Evolutionary conservation across 768 basidiomycete genomes (phyloP).

Genomic region (Mycena pura): DNA sequence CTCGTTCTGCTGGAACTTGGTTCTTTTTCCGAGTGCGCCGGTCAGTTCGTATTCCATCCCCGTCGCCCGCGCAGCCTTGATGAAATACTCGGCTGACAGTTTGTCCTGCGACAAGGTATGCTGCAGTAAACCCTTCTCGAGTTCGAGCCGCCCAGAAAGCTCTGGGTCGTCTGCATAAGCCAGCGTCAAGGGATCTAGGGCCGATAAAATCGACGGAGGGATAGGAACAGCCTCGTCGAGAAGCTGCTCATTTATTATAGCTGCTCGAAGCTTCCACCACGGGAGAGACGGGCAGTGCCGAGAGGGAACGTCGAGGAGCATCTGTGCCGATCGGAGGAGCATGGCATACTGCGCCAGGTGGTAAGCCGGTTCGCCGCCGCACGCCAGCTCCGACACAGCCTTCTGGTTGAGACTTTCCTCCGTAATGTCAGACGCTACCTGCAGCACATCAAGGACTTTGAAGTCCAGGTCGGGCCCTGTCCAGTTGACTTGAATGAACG

Average conservation of each 20-base stretch:
- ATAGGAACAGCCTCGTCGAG: conserved; percentile 84
- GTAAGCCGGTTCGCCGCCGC: conserved; percentile 93
- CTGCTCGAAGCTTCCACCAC: conserved; percentile 88
- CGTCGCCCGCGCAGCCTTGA: conserved; percentile 76
- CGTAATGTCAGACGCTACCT: conserved; percentile 35
- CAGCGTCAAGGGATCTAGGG: conserved; percentile 49
- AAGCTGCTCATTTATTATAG: conserved; percentile 76
- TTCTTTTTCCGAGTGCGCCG: conserved; percentile 91
- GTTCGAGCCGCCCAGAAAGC: conserved; percentile 66
- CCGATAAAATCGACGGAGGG: conserved; percentile 46
- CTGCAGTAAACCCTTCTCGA: conserved; percentile 83
- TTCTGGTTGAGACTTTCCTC: conserved; percentile 65
- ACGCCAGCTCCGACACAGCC: conserved; percentile 78
- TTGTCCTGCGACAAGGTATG: conserved; percentile 81
- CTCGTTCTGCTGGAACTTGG: conserved; percentile 89
- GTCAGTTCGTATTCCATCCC: conserved; percentile 90
- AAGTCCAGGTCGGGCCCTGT: conserved; percentile 88
- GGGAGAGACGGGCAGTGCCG: conserved; percentile 54
- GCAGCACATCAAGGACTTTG: conserved; percentile 50
- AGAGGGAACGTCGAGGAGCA: conserved; percentile 65
- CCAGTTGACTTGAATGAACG: conserved; percentile 95
- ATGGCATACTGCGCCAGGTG: conserved; percentile 77
- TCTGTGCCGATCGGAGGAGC: conserved; percentile 78
- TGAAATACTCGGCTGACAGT: conserved; percentile 76
- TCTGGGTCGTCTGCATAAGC: conserved; percentile 61